Evolutionary conservation across 495 filamentous ascomycete genomes (phyloP), one percentile per base, ranked within the genome.

Genomic region (Aspergillus coremiiformis): DNA sequence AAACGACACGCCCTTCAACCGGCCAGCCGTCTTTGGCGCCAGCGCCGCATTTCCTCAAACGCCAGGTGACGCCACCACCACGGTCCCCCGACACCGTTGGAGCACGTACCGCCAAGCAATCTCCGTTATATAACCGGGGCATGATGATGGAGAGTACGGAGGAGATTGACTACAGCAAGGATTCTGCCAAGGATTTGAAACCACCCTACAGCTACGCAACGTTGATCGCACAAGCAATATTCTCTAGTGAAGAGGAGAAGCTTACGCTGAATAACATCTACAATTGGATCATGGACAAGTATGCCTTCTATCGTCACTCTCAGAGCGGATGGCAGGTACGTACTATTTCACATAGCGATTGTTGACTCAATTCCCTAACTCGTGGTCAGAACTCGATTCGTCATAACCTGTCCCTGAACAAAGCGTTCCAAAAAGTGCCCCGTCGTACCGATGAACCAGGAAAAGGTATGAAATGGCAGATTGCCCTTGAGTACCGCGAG

Each of bases 401-500:
- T 2, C 93, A 98, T 57, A 97, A 97, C 57, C 68, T 98, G 17
- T 97, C 94, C 3, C 67, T 98, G 44, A 96, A 94, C 61, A 92
- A 95, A 67, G 80, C 83, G 0, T 98, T 98, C 65, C 81, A 86
- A 55, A 97, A 97, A 66, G 85, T 95, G 5, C 85, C 94, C 21
- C 84, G 93, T 30, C 80, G 86, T 5, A 93, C 90, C 0, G 88
- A 98, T 59, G 94, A 98, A 62, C 93, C 93, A 2, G 93, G 93
- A 3, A 98, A 98, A 70, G 93, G 93, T 21, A 96, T 96, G 91
- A 96, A 96, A 64, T 98, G 93, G 93, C 83, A 86, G 66, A 86
- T 98, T 62, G 83, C 87, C 2, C 79, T 83, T 1, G 87, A 90
- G 47, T 72, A 83, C 37, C 84, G 86, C 23, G 86, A 95, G 5